phyloP scores from a whole-genome alignment of 2,329 filamentous ascomycete species.

The Claviceps quebecensis region DNA sequence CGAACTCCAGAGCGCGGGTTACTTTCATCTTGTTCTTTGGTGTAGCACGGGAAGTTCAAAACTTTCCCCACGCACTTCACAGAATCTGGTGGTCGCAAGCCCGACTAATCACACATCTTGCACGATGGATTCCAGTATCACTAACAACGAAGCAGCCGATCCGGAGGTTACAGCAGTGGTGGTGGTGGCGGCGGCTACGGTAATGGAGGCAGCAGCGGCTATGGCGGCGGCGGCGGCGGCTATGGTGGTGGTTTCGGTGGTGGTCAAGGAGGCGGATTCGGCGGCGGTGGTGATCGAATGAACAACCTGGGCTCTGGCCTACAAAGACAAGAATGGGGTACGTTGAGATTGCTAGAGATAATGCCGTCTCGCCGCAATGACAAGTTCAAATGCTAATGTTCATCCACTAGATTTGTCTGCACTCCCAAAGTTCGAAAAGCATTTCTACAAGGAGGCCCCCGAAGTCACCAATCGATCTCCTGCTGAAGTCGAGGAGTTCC shows the following conservation, averaged over 20 bases:
- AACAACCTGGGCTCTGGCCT: constrained; percentile 74
- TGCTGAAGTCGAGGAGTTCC: constrained; percentile 77
- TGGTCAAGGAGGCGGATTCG: constrained; percentile 32
- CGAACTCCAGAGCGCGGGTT: not conserved
- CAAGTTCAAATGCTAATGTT: constrained; percentile 1
- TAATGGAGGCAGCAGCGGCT: constrained; percentile 18
- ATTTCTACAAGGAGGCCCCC: constrained; percentile 93
- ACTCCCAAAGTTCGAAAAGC: constrained; percentile 96
- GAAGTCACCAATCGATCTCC: constrained; percentile 60
- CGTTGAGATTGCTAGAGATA: constrained; percentile 21
- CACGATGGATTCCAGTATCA: not conserved
- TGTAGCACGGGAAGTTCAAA: not conserved
- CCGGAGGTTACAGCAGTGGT: constrained; percentile 21
- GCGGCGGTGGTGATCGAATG: constrained; percentile 89
- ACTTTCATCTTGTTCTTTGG: not conserved
- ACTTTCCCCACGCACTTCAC: not conserved
- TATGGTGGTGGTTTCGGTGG: constrained; percentile 22
- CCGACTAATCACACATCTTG: not conserved
- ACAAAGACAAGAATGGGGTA: constrained; percentile 82
- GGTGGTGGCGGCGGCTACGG: constrained; percentile 10
- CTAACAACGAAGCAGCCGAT: constrained; percentile 32
- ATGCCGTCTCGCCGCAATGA: not conserved
- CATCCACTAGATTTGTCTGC: constrained; percentile 48
- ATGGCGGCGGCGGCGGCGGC: constrained; percentile 13
- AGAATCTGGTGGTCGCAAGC: not conserved